Evolutionary conservation across 768 basidiomycete species (phyloP), one percentile per base, ranked within the genome.

Genomic region (Omphalotus guepiniiformis): DNA sequence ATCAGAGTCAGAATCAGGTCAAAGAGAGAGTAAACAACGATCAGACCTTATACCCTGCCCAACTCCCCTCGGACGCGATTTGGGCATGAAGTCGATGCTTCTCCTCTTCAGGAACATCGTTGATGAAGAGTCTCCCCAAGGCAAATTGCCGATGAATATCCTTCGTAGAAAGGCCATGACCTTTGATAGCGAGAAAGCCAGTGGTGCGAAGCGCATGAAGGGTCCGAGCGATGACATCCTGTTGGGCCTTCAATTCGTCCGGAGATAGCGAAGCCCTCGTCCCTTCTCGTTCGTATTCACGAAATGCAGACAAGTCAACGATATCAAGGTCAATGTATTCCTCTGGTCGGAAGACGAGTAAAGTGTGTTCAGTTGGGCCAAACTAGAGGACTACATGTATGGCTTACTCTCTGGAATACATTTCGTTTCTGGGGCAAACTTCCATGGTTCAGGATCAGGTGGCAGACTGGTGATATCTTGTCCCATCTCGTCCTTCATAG

Each of bases 1-100:
- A 42, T 39, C 34, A 23, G 40, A 30, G 32, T 9, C 30, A 32
- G 9, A 32, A n/a, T 32, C 9, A 32, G n/a, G 9, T 32, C 30
- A n/a, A 32, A n/a, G 30, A 32, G n/a, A 32, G 30, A 32, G 30
- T n/a, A 32, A n/a, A n/a, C 30, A 9, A 32, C 9, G n/a, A 9
- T 9, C 30, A 32, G 25, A 53, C 52, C 48, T 53, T 53, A 39
- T 53, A 53, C 30, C 52, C 52, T 23, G 52, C 52, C 52, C 52
- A 53, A 37, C 39, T 40, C 12, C 52, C 52, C 38, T 53, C 52
- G 42, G 9, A 35, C 19, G 30, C 30, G n/a, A 53, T 47, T 29
- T 50, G 42, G 21, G 52, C 52, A 34, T 50, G 52, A 22, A 53
- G 42, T 2, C 32, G 11, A 19, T 35, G 49, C 32, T 53, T 53